phyloP scores from a whole-genome alignment of 75 land plant genomes.

The Sequoia sempervirens region DNA sequence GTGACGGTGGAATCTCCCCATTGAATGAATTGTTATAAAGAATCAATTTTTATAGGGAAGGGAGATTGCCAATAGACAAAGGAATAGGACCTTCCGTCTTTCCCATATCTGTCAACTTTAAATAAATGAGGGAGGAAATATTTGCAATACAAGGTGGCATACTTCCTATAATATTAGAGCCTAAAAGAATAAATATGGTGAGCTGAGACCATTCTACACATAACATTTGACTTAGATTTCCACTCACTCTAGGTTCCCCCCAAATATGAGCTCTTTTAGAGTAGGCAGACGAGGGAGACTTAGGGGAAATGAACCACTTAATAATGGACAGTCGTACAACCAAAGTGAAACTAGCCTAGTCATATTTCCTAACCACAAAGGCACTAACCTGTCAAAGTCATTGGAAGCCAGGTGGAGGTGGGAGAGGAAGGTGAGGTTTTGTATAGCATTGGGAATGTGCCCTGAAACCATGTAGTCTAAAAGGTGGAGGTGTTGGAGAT shows the following conservation, averaged over 20 bases:
- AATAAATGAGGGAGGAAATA: background rate
- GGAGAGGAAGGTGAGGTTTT: background rate
- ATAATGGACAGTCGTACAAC: background rate
- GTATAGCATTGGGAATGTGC: background rate
- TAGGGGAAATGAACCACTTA: background rate
- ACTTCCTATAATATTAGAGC: background rate
- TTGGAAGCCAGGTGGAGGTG: background rate
- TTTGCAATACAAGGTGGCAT: background rate
- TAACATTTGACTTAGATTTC: background rate
- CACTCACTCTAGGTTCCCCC: background rate
- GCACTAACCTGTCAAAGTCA: background rate
- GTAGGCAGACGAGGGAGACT: background rate
- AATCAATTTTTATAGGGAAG: background rate
- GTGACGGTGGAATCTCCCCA: constrained; percentile 38
- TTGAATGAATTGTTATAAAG: background rate
- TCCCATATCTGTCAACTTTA: background rate
- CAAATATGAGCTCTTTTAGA: background rate
- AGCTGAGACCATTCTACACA: background rate
- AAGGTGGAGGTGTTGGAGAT: background rate
- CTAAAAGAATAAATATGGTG: background rate
- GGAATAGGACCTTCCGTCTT: background rate
- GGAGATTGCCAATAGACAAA: background rate
- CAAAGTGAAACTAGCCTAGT: background rate
- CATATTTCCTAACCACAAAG: background rate
- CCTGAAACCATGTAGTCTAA: background rate